These are phyloP conservation scores for Nannochloropsis salina DNA, from an alignment of 108 stramenopile species.

Conservation along the genomic window DNA sequence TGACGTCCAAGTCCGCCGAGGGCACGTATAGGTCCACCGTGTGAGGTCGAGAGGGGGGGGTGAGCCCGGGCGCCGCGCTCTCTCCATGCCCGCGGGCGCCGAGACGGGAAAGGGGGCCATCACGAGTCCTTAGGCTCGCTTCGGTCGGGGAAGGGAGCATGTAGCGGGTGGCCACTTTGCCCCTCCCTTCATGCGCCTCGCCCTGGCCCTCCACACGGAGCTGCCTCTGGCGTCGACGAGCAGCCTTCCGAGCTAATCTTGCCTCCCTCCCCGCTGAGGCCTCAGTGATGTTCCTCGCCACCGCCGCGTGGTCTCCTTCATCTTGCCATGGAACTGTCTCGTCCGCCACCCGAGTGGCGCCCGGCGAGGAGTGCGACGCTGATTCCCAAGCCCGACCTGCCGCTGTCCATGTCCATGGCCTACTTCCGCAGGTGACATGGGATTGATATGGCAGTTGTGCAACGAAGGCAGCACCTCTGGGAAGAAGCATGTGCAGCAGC, in stretches of 20 bases:
- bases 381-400: too few species aligned
- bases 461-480: too few species aligned
- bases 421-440: too few species aligned
- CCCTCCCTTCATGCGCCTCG: background rate
- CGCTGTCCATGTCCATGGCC: too few species aligned
- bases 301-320: too few species aligned
- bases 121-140: background rate
- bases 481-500: background rate
- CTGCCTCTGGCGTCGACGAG: background rate
- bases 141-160: slow-evolving; percentile 8
- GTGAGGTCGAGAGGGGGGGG: background rate
- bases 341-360: background rate
- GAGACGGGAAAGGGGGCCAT: too few species aligned
- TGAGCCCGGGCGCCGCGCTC: too few species aligned
- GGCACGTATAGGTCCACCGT: slow-evolving; percentile 1
- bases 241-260: background rate
- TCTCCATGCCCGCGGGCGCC: too few species aligned
- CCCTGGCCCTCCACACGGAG: background rate
- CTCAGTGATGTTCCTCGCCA: background rate
- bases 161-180: background rate
- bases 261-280: background rate
- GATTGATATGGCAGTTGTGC: too few species aligned
- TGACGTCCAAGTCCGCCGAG: background rate
- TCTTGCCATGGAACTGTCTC: too few species aligned
- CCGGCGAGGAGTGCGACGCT: background rate